phyloP scores from a whole-genome alignment of 2,329 filamentous ascomycete species.

The Botrytis aclada region DNA sequence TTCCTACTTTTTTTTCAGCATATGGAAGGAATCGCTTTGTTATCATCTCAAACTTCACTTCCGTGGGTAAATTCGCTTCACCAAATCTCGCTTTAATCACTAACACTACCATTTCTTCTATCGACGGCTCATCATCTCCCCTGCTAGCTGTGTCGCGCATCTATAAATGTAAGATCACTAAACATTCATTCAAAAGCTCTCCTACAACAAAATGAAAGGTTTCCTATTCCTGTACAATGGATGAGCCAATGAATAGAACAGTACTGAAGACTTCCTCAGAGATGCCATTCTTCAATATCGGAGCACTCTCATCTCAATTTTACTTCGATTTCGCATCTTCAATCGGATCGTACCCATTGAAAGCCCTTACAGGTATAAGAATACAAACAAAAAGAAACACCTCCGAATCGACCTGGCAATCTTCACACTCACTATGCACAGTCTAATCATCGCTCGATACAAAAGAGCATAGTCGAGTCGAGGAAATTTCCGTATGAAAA shows the following conservation, averaged over 20 bases:
- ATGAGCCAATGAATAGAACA: neutral
- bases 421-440: neutral
- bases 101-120: too few relatives aligned
- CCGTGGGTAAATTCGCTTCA: neutral
- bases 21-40: neutral
- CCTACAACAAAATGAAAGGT: too few relatives aligned
- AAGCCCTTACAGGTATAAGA: neutral
- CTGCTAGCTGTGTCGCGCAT: neutral
- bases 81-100: neutral
- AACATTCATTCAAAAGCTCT: neutral
- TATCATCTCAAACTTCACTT: neutral
- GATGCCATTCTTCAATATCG: neutral
- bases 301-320: neutral
- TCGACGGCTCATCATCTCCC: neutral
- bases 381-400: neutral
- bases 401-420: neutral
- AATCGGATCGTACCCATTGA: neutral
- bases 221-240: too few relatives aligned
- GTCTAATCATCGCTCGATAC: neutral
- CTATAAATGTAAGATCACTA: neutral
- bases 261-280: neutral
- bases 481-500: neutral
- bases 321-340: neutral
- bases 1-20: neutral
- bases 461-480: neutral